These are phyloP conservation scores for Sungouiozyma intestinalis DNA, from an alignment of 805 yeast genomes.

Conservation along the genomic window DNA sequence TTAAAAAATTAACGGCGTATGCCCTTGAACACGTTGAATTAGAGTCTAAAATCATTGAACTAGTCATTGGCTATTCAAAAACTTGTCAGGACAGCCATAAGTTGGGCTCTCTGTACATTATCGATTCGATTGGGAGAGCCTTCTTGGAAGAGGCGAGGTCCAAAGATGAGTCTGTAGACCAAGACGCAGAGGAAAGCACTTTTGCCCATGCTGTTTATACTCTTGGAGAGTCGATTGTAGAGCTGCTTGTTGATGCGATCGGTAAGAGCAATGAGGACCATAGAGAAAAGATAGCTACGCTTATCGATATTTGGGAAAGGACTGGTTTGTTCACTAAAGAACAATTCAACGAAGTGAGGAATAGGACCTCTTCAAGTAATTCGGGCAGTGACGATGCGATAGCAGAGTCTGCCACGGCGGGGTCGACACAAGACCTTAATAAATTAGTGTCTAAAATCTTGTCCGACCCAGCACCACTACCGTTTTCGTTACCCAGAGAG, in stretches of 20 bases:
- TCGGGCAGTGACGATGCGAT: too few species aligned
- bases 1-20: conserved; percentile 69
- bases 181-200: conserved; percentile 56
- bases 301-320: conserved; percentile 88
- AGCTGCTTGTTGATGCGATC: conserved; percentile 52
- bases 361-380: conserved; percentile 41
- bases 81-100: conserved; percentile 71
- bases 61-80: conserved; percentile 41
- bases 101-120: conserved; percentile 81
- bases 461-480: neutral
- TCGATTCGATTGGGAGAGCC: conserved; percentile 86
- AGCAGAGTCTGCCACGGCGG: neutral
- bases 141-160: conserved; percentile 66
- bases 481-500: neutral
- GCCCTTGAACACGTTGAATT: conserved; percentile 57
- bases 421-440: neutral
- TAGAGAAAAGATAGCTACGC: conserved; percentile 66
- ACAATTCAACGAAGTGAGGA: conserved; percentile 44
- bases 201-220: conserved; percentile 62
- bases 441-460: neutral
- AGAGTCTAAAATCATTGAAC: conserved; percentile 20
- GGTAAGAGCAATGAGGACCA: conserved; percentile 45
- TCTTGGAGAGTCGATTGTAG: conserved; percentile 53
- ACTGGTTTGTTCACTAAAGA: conserved; percentile 63
- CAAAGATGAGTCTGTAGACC: conserved; percentile 36